Evolutionary conservation across 352 stramenopile genomes (phyloP).

Genomic region (Phytophthora aleatoria): DNA sequence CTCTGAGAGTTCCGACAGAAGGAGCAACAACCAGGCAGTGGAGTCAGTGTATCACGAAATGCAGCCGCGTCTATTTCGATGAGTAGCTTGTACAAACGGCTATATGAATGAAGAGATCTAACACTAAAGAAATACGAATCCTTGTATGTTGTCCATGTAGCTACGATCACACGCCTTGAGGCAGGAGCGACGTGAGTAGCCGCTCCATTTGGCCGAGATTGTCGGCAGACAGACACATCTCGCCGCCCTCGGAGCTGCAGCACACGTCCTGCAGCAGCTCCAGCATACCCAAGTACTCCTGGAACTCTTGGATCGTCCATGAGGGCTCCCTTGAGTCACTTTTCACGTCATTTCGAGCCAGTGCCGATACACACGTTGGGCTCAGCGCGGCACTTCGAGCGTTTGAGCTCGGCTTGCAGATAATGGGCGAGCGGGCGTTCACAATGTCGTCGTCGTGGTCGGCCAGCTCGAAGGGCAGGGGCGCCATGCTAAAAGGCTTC

Average conservation of each 20-base stretch:
- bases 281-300: constrained; percentile 48
- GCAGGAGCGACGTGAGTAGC: constrained; percentile 48
- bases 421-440: constrained; percentile 43
- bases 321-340: constrained; percentile 12
- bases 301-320: constrained; percentile 50
- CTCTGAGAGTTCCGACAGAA: constrained; percentile 11
- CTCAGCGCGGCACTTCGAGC: constrained; percentile 15
- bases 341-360: constrained; percentile 14
- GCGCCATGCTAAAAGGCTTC: constrained; percentile 18
- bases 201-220: constrained; percentile 54
- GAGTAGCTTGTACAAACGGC: constrained; percentile 35
- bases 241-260: constrained; percentile 19
- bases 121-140: constrained; percentile 18
- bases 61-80: constrained; percentile 47
- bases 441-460: constrained; percentile 37
- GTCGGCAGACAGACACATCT: constrained; percentile 39
- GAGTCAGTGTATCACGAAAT: constrained; percentile 34
- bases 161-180: constrained; percentile 25
- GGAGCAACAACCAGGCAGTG: constrained; percentile 15
- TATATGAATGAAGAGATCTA: constrained; percentile 26
- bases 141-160: constrained; percentile 8
- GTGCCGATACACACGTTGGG: constrained; percentile 34
- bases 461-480: constrained; percentile 4
- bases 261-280: constrained; percentile 45
- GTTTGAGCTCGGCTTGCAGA: constrained; percentile 16